phyloP scores from a whole-genome alignment of 2,329 filamentous ascomycete genomes.

The Polytolypa hystricis region DNA sequence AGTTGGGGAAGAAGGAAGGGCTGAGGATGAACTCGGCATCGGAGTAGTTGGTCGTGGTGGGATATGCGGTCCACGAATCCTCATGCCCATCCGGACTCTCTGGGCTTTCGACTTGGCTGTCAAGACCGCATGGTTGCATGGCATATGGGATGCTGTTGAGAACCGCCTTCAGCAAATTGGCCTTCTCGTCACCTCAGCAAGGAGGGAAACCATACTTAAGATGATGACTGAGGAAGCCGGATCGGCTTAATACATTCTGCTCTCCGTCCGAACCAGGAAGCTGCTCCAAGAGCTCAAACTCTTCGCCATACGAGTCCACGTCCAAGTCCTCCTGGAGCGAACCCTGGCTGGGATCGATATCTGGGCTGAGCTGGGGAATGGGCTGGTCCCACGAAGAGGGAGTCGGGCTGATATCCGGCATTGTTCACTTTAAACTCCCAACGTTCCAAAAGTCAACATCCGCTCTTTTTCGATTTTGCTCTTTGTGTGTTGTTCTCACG shows the following conservation, averaged over 20 bases:
- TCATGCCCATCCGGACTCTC: background rate
- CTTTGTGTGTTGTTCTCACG: no score
- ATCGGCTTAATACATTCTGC: background rate
- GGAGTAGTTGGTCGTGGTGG: background rate
- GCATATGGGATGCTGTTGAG: constrained; percentile 2
- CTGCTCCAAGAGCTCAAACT: background rate
- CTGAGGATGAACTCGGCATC: background rate
- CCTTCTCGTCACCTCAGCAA: constrained; percentile 1
- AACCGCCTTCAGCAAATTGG: constrained; percentile 6
- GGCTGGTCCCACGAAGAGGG: constrained; percentile 3
- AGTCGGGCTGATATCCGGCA: constrained; percentile 4
- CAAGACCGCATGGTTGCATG: background rate
- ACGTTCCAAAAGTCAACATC: constrained; percentile 4
- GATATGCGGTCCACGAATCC: constrained; percentile 1
- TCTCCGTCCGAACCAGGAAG: background rate
- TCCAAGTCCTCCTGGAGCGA: constrained; percentile 3
- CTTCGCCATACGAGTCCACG: constrained; percentile 3
- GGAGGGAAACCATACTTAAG: constrained; percentile 3
- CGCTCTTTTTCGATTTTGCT: background rate
- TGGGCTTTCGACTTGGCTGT: background rate
- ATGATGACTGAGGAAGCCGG: constrained; percentile 1
- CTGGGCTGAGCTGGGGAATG: constrained; percentile 4
- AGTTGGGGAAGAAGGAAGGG: background rate
- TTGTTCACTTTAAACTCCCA: constrained; percentile 1
- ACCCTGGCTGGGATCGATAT: constrained; percentile 4